Evolutionary conservation across 257 asterid genomes (phyloP).

Genomic region (Penstemon eatonii): DNA sequence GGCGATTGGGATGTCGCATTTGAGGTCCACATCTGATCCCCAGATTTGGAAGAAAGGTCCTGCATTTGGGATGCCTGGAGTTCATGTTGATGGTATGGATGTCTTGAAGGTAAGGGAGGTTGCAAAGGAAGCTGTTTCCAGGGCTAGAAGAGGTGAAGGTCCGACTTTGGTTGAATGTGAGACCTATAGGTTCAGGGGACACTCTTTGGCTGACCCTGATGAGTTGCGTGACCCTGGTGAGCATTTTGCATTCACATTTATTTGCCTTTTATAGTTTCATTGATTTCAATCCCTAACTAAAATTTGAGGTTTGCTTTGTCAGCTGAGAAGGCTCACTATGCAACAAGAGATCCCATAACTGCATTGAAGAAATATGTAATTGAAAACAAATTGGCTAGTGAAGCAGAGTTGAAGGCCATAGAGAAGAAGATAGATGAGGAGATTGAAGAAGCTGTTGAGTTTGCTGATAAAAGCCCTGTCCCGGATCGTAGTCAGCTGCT

Average conservation of each 20-base stretch:
- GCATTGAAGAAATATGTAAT: slow-evolving; percentile 67
- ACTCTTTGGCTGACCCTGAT: slow-evolving; percentile 98
- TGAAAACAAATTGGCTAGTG: slow-evolving; percentile 75
- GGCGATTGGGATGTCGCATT: slow-evolving; percentile 99
- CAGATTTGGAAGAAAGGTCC: slow-evolving; percentile 98
- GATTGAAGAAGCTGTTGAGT: slow-evolving; percentile 90
- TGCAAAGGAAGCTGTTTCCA: slow-evolving; percentile 77
- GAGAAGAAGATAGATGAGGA: slow-evolving; percentile 82
- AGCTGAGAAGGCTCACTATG: slow-evolving; percentile 95
- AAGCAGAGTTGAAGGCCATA: slow-evolving; percentile 74
- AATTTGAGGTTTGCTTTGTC: slow-evolving; percentile 34
- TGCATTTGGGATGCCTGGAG: slow-evolving; percentile 97
- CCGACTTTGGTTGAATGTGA: slow-evolving; percentile 96
- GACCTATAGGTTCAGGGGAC: slow-evolving; percentile 95
- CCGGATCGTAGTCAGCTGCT: slow-evolving; percentile 86
- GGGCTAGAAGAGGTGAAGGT: slow-evolving; percentile 97
- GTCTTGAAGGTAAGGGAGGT: slow-evolving; percentile 97
- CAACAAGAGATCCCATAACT: slow-evolving; percentile 82
- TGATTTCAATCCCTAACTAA: slow-evolving; percentile 8
- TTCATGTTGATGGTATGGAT: slow-evolving; percentile 98
- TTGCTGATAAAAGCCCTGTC: slow-evolving; percentile 82
- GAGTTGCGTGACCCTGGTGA: slow-evolving; percentile 98
- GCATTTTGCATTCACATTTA: slow-evolving; percentile 26
- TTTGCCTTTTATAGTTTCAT: not conserved
- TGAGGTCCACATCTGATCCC: slow-evolving; percentile 96